Evolutionary conservation across 2,329 filamentous ascomycete genomes (phyloP), one percentile per base, ranked within the genome.

Genomic region (Penicillium sp.): DNA sequence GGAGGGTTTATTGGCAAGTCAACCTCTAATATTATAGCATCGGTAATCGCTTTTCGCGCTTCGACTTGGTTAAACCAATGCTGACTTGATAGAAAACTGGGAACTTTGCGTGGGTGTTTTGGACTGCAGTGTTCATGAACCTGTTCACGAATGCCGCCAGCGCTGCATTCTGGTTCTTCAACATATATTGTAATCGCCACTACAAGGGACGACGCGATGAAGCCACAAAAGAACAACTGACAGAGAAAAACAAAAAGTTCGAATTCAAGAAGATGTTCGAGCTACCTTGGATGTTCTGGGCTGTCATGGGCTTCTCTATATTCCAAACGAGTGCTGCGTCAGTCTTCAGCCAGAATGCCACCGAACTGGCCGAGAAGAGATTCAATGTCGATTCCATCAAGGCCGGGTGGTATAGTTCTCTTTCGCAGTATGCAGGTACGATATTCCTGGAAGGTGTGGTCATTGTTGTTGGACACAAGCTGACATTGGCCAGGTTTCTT

Each of bases 71-170:
- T 9, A 16, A 15, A n/a, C 3, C 1, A 2, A 16, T 44, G 31
- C 56, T 64, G n/a, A 64, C 23, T 7, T 12, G 5, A 39, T 35
- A 80, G 60, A 80, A 79, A 13, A 82, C 80, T 0, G 82, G 83
- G 0, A 77, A 86, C 61, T 86, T 86, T 44, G 79, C 79, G 50
- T 86, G 83, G 82, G 81, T 82, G 0, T 86, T 80, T 62, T 86
- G 84, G 84, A 79, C 79, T 10, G 77, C 90, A 0, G 82, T 86
- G 0, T 82, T 84, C 61, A 86, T 86, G 80, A 85, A 86, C 55
- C 54, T 86, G 3, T 86, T 86, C 58, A 86, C 83, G 9, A 86
- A 86, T 51, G 63, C 78, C 0, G 75, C 78, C 1, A 85, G 82
- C 0, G 50, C 77, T 0, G 68, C 74, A 10, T 86, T 86, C 65